phyloP scores from a whole-genome alignment of 129 eudicot genomes.

The Centella asiatica region DNA sequence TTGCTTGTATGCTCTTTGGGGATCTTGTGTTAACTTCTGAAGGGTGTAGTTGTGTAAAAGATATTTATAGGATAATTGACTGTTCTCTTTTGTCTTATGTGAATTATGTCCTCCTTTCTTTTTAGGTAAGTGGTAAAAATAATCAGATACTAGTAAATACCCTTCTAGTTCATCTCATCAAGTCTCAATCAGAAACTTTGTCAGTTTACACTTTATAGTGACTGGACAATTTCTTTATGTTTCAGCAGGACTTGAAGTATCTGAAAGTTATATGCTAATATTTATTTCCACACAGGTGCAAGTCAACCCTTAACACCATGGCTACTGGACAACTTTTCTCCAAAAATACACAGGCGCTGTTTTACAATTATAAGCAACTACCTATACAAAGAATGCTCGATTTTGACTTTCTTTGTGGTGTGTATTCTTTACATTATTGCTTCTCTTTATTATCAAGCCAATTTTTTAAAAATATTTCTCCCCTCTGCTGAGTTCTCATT shows the following conservation, averaged over 20 bases:
- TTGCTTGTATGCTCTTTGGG: not conserved
- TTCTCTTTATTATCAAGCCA: not conserved
- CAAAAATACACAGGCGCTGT: conserved; percentile 83
- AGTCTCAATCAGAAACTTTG: no score
- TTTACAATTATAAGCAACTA: conserved; percentile 85
- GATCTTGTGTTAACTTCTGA: not conserved
- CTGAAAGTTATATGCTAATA: conserved; percentile 1
- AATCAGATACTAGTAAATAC: not conserved
- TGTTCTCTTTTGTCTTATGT: not conserved
- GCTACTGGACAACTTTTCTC: conserved; percentile 95
- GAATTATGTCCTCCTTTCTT: not conserved
- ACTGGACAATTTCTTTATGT: not conserved
- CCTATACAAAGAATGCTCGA: conserved; percentile 99
- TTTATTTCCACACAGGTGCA: conserved; percentile 20
- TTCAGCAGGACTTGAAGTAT: not conserved
- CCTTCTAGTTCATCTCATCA: not conserved
- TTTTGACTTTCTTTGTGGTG: conserved; percentile 98
- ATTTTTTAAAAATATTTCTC: not conserved
- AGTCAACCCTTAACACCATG: conserved; percentile 61
- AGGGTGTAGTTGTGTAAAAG: no score
- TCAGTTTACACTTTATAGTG: not conserved
- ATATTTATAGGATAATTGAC: not conserved
- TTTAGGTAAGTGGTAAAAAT: not conserved
- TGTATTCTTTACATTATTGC: conserved; percentile 9
- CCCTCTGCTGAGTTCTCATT: not conserved